Percentiles rank a stretch among this genome's conserved stretches.
Conservation (phyloP, 805 yeast genomes). For the Yamadazyma sp. region DNA sequence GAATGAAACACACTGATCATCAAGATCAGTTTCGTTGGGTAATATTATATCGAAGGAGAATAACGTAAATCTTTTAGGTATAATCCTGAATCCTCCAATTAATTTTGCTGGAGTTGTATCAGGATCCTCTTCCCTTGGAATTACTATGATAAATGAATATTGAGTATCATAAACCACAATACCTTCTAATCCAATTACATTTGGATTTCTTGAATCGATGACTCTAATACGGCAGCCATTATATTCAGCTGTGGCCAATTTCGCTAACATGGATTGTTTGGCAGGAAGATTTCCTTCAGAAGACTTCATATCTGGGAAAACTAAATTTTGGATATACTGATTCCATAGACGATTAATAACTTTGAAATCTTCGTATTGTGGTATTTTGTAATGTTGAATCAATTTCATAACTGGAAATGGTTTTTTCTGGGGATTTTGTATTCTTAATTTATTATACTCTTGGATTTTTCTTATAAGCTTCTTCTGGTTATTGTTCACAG, state of each 20-base stretch:
- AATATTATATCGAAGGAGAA: conserved; percentile 48
- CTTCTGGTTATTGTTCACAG: conserved; percentile 37
- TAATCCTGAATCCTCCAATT: conserved; percentile 62
- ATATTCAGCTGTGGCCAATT: conserved; percentile 74
- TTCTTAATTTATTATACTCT: conserved; percentile 19
- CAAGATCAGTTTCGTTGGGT: conserved; percentile 21
- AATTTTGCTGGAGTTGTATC: conserved; percentile 25
- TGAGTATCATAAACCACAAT: conserved; percentile 85
- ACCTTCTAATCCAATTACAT: conserved; percentile 62
- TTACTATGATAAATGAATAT: conserved; percentile 61
- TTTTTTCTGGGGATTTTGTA: conserved; percentile 7
- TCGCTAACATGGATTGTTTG: conserved; percentile 40
- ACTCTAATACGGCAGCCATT: conserved; percentile 73
- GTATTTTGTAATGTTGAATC: conserved; percentile 26
- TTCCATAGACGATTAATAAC: conserved; percentile 70
- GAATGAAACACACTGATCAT: conserved; percentile 46
- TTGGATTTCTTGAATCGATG: conserved; percentile 50
- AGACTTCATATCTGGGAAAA: conserved; percentile 28
- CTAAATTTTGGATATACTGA: conserved; percentile 57
- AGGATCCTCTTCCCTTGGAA: conserved; percentile 33
- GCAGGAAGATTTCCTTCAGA: conserved; percentile 22
- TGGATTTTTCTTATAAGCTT: conserved; percentile 35
- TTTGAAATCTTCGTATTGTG: conserved; percentile 47
- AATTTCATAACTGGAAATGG: conserved; percentile 21
- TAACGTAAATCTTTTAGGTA: conserved; percentile 66